These are phyloP conservation scores for Didymosphaeria variabile DNA, from an alignment of 2,329 filamentous ascomycete species.

Conservation along the genomic window DNA sequence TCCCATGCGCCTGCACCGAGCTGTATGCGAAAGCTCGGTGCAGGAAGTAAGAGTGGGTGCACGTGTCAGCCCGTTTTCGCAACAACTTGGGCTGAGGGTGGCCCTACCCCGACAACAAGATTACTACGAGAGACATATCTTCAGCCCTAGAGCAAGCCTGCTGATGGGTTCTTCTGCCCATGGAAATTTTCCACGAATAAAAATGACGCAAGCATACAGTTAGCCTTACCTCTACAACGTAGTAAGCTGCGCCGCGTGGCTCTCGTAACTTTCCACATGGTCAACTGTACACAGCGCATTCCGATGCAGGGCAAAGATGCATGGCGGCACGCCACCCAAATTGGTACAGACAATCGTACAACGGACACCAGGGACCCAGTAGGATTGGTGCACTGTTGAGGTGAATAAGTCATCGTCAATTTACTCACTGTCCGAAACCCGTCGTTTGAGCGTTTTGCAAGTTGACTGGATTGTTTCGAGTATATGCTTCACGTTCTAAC, in stretches of 20 bases:
- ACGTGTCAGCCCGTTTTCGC: slow-evolving; percentile 7
- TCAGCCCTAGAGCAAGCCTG: slow-evolving; percentile 3
- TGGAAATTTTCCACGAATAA: slow-evolving; percentile 4
- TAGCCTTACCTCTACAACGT: not conserved
- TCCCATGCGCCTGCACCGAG: not conserved
- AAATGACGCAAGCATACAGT: not conserved
- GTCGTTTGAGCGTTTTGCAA: not conserved
- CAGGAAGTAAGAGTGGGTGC: not conserved
- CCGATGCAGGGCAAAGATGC: not conserved
- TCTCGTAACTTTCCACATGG: not conserved
- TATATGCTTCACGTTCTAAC: not conserved
- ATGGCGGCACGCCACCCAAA: not conserved
- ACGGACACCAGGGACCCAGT: not conserved
- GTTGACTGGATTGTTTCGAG: not conserved
- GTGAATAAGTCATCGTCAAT: not conserved
- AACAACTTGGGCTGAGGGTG: slow-evolving; percentile 5
- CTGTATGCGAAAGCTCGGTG: not conserved
- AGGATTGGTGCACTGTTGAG: not conserved
- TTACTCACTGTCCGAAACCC: not conserved
- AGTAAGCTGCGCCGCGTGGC: not conserved
- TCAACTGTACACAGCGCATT: not conserved
- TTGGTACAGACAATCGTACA: not conserved
- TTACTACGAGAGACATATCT: not conserved
- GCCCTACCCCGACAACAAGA: not conserved
- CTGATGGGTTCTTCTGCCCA: not conserved